phyloP scores from a whole-genome alignment of 768 basidiomycete genomes.

The Coprinopsis sp. region DNA sequence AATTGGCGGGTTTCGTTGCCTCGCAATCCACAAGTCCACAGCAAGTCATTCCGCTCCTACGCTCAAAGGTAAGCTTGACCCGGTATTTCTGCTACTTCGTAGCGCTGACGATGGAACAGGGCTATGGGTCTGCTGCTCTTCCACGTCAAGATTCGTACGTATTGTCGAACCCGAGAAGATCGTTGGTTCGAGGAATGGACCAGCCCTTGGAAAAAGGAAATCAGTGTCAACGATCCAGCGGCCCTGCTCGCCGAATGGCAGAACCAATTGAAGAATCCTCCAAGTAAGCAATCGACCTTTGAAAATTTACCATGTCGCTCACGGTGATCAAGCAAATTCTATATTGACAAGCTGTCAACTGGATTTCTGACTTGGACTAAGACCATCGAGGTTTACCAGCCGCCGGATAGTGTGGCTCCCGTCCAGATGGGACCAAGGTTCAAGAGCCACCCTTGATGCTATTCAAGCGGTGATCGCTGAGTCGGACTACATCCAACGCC shows the following conservation, averaged over 20 bases:
- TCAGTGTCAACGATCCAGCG: constrained; percentile 44
- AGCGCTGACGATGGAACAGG: constrained; percentile 3
- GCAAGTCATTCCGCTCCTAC: constrained; percentile 55
- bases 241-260: constrained; percentile 47
- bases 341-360: constrained; percentile 69
- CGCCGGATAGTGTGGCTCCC: constrained; percentile 30
- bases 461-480: constrained; percentile 44
- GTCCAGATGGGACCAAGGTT: constrained; percentile 53
- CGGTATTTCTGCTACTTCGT: not conserved
- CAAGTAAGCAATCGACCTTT: too few species aligned
- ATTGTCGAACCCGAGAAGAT: constrained; percentile 64
- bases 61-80: constrained; percentile 55
- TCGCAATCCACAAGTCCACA: constrained; percentile 67
- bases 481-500: constrained; percentile 54
- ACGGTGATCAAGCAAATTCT: constrained; percentile 32
- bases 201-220: constrained; percentile 50
- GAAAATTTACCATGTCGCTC: not conserved
- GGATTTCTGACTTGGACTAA: constrained; percentile 77
- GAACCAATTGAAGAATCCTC: constrained; percentile 24
- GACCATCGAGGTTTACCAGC: constrained; percentile 56
- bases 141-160: constrained; percentile 47
- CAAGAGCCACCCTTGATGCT: constrained; percentile 45
- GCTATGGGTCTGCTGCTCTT: constrained; percentile 9
- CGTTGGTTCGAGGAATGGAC: constrained; percentile 73
- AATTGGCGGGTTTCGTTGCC: constrained; percentile 59